Evolutionary conservation across 306 rosid species (phyloP).

Genomic region (Acacia crassicarpa): DNA sequence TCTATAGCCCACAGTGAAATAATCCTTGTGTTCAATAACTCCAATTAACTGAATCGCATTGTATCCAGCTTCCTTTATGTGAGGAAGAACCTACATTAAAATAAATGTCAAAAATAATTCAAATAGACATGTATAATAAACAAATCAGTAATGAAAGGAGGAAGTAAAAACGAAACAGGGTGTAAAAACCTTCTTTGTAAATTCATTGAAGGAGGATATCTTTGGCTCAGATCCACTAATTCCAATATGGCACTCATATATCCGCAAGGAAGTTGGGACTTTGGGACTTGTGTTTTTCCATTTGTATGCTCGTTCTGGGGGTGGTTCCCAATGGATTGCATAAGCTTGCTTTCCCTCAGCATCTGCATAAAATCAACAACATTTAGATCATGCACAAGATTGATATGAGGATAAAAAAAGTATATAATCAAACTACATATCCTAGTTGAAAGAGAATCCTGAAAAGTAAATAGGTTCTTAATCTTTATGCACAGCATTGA

Average conservation of each 20-base stretch:
- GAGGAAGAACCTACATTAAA: constrained; percentile 77
- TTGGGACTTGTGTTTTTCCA: constrained; percentile 73
- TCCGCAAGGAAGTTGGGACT: constrained; percentile 69
- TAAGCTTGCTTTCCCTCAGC: constrained; percentile 74
- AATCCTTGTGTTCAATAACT: constrained; percentile 89
- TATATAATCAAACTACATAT: not conserved
- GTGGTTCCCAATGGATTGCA: constrained; percentile 98
- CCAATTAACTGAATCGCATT: constrained; percentile 92
- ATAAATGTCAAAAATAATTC: constrained; percentile 22
- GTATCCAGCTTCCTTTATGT: constrained; percentile 89
- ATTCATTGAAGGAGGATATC: constrained; percentile 78
- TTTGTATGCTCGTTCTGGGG: constrained; percentile 77
- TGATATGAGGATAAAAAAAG: not conserved
- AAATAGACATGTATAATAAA: constrained; percentile 2
- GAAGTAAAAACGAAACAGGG: not conserved
- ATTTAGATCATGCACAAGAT: constrained; percentile 18
- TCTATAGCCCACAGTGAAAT: constrained; percentile 92
- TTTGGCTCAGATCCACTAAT: constrained; percentile 90
- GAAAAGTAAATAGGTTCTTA: not conserved
- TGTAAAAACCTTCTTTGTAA: constrained; percentile 54
- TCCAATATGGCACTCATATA: constrained; percentile 96
- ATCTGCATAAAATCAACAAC: constrained; percentile 38
- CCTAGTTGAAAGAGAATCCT: constrained; percentile 10
- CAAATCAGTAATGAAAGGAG: constrained; percentile 1
- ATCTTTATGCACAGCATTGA: not conserved